These are phyloP conservation scores for Colletotrichum gigasporum DNA, from an alignment of 2,329 filamentous ascomycete genomes.

Conservation along the genomic window DNA sequence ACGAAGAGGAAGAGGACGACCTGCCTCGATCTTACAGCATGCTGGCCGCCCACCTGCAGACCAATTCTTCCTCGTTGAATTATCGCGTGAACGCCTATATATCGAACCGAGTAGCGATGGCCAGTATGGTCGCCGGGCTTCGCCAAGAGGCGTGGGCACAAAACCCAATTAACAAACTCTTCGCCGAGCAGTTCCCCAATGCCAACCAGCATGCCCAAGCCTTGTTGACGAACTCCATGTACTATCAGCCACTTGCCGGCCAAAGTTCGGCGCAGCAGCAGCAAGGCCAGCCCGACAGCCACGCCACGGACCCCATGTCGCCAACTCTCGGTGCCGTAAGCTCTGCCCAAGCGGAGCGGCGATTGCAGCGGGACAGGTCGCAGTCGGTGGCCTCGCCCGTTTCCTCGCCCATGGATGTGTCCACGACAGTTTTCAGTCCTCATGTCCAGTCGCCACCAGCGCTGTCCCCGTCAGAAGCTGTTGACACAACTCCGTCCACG, in stretches of 20 bases:
- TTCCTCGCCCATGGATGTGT: slow-evolving; percentile 33
- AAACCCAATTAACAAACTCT: slow-evolving; percentile 57
- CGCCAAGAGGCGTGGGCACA: slow-evolving; percentile 49
- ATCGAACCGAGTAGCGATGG: slow-evolving; percentile 53
- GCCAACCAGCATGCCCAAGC: slow-evolving; percentile 42
- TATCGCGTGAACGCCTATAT: slow-evolving; percentile 63
- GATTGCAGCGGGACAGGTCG: slow-evolving; percentile 12
- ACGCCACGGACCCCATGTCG: slow-evolving; percentile 5
- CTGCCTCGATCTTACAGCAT: slow-evolving; percentile 73
- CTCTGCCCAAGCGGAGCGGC: slow-evolving; percentile 35
- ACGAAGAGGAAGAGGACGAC: slow-evolving; percentile 92
- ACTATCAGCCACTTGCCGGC: slow-evolving; percentile 13
- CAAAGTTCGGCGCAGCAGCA: not conserved
- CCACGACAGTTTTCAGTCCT: slow-evolving; percentile 7
- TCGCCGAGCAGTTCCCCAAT: slow-evolving; percentile 56
- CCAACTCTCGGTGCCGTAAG: slow-evolving; percentile 11
- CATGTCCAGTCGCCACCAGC: slow-evolving; percentile 38
- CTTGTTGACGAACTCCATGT: slow-evolving; percentile 31
- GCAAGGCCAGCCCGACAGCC: not conserved
- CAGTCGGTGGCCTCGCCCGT: slow-evolving; percentile 23
- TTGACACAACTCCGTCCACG: slow-evolving; percentile 26
- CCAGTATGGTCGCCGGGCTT: slow-evolving; percentile 46
- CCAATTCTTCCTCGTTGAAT: slow-evolving; percentile 68
- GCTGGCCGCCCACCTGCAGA: slow-evolving; percentile 70
- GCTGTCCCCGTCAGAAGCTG: slow-evolving; percentile 37